Percentiles rank a stretch among this genome's conserved stretches.
These are phyloP conservation scores for Hyaloscypha variabilis DNA, from an alignment of 495 filamentous ascomycete genomes.

Conservation along the genomic window DNA sequence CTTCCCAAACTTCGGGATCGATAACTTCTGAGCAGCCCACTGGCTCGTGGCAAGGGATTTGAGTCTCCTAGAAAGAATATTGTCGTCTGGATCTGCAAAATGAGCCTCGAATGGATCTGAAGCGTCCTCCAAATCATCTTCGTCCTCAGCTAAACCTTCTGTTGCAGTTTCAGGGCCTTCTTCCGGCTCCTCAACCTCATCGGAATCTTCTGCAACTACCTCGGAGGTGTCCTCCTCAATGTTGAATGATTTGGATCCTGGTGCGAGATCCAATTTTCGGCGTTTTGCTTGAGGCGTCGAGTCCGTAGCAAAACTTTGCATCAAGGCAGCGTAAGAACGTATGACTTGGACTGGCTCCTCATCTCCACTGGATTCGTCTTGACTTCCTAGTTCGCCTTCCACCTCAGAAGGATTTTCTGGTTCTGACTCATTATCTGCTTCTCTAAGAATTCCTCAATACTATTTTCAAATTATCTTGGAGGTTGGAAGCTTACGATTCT, in stretches of 20 bases:
- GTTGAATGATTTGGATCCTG: constrained; percentile 28
- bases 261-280: constrained; percentile 61
- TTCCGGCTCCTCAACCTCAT: constrained; percentile 49
- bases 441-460: constrained; percentile 14
- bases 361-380: constrained; percentile 39
- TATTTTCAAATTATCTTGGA: not conserved
- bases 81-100: constrained; percentile 66
- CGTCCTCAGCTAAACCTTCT: constrained; percentile 38
- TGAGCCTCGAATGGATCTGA: constrained; percentile 81
- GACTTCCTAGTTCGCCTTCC: constrained; percentile 46
- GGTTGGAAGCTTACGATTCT: constrained; percentile 33
- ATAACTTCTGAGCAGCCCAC: constrained; percentile 56
- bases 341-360: constrained; percentile 39
- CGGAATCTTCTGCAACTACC: constrained; percentile 41
- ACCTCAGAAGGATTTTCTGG: constrained; percentile 40
- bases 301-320: constrained; percentile 62
- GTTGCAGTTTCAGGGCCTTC: constrained; percentile 41
- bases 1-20: constrained; percentile 43
- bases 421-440: constrained; percentile 30
- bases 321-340: constrained; percentile 65
- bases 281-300: constrained; percentile 64
- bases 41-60: constrained; percentile 57
- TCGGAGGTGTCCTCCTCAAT: constrained; percentile 36
- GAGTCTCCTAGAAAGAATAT: constrained; percentile 50
- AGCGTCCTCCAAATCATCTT: constrained; percentile 51